Evolutionary conservation across 2,329 filamentous ascomycete species (phyloP).

Genomic region (Arthrinium phaeospermum): DNA sequence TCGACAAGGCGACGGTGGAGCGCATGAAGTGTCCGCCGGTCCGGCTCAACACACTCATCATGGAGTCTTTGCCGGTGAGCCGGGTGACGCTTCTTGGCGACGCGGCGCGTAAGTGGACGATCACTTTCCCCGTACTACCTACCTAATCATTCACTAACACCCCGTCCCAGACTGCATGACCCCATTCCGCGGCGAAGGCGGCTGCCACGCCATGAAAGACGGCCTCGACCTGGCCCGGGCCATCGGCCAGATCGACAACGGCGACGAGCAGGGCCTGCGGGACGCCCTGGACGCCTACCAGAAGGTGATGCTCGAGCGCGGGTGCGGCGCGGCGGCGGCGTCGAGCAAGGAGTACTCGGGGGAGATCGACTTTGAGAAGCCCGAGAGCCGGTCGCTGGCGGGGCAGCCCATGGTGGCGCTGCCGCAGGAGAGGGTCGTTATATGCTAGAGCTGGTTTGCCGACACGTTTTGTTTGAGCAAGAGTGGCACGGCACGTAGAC

Average conservation of each 20-base stretch:
- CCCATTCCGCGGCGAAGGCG: constrained; percentile 33
- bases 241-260: constrained; percentile 30
- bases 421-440: background rate
- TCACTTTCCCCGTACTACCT: no score
- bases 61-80: constrained; percentile 27
- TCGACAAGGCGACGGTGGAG: constrained; percentile 26
- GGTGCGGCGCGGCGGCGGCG: constrained; percentile 30
- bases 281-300: constrained; percentile 33
- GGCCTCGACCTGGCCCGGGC: constrained; percentile 48
- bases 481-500: no score
- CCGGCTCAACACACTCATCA: constrained; percentile 18
- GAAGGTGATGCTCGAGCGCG: constrained; percentile 34
- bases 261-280: constrained; percentile 22
- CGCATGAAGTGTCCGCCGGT: constrained; percentile 21
- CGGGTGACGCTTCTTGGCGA: constrained; percentile 31
- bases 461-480: background rate
- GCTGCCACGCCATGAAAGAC: constrained; percentile 47
- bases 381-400: background rate
- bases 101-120: constrained; percentile 30
- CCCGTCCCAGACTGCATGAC: background rate
- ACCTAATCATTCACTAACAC: no score
- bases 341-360: constrained; percentile 24
- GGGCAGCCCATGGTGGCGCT: background rate
- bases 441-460: background rate
- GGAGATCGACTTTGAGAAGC: constrained; percentile 18